Evolutionary conservation across 306 rosid genomes (phyloP), one percentile per base, ranked within the genome.

Genomic region (Dicorynia guianensis): DNA sequence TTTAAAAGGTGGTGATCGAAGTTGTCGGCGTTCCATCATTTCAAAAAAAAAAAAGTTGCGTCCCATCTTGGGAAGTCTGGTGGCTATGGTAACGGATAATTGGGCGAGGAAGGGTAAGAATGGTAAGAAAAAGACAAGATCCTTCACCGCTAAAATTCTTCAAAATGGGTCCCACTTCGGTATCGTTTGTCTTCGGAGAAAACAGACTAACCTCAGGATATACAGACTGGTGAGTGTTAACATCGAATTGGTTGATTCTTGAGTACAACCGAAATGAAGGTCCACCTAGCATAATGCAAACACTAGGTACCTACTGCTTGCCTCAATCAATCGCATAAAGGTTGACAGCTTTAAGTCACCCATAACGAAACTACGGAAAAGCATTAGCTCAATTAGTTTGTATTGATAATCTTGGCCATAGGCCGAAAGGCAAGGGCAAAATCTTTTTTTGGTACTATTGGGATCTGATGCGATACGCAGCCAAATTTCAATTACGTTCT

Each of bases 171-270:
- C 84, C 85, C 84, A 80, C 80, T 50, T 43, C 6, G 43, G 48
- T 60, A 73, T 46, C 40, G 70, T 13, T 43, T 75, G 72, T 75
- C 76, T n/a, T 35, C 0, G 66, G 48, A 36, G 61, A 71, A 71
- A 64, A 19, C 75, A 79, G 43, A 7, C 17, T 19, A 7, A 49
- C 66, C 46, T 70, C 8, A 61, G 73, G 76, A 76, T 79, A 58
- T 52, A 76, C 71, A 84, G 76, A 55, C 76, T 76, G 71, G 82
- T 71, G 55, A n/a, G n/a, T n/a, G n/a, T n/a, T n/a, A n/a, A 56
- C 60, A n/a, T 20, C 64, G 50, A 67, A 67, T 39, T 63, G 42
- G 55, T 52, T 53, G 76, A 33, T 72, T 81, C 13, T 36, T 54
- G 55, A 54, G 20, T 18, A 34, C 30, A 67, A 67, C 79, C 46